These are phyloP conservation scores for Acarospora socialis DNA, from an alignment of 2,329 filamentous ascomycete species.

Conservation along the genomic window DNA sequence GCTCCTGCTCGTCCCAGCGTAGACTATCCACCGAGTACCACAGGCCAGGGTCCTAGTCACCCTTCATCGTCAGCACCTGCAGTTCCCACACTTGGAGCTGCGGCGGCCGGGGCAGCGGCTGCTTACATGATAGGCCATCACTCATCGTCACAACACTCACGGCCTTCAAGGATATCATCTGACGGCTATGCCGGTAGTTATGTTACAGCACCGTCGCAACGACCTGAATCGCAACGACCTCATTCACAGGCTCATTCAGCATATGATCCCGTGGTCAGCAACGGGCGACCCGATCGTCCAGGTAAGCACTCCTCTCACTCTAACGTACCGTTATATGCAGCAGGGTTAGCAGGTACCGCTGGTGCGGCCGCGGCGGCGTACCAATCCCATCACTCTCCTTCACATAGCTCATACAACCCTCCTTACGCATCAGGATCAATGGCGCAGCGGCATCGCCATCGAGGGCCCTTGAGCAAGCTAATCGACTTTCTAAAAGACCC, in stretches of 20 bases:
- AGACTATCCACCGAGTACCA: no score
- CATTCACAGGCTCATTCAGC: no score
- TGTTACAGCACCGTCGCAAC: not conserved
- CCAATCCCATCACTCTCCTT: conserved; percentile 29
- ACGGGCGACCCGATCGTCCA: no score
- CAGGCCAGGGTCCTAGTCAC: no score
- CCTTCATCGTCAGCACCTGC: conserved; percentile 16
- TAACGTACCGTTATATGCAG: conserved; percentile 30
- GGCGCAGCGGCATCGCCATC: conserved; percentile 37
- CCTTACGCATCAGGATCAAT: conserved; percentile 22
- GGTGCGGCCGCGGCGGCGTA: conserved; percentile 24
- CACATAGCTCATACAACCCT: conserved; percentile 10
- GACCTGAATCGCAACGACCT: no score
- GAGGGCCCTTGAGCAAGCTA: conserved; percentile 40
- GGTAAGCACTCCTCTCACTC: conserved; percentile 31
- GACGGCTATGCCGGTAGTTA: no score
- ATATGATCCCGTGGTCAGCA: no score
- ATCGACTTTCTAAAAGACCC: conserved; percentile 49
- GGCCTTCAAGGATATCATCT: conserved; percentile 12
- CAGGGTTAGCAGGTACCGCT: conserved; percentile 32
- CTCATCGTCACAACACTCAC: conserved; percentile 19
- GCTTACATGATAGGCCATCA: conserved; percentile 27
- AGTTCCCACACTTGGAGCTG: conserved; percentile 22
- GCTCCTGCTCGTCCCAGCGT: conserved; percentile 6
- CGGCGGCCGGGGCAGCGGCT: conserved; percentile 28